A percentile compares a stretch with the other conserved stretches of the same genome.
Conservation (phyloP, 495 filamentous ascomycete genomes). For the Beverwykella pulmonaria region DNA sequence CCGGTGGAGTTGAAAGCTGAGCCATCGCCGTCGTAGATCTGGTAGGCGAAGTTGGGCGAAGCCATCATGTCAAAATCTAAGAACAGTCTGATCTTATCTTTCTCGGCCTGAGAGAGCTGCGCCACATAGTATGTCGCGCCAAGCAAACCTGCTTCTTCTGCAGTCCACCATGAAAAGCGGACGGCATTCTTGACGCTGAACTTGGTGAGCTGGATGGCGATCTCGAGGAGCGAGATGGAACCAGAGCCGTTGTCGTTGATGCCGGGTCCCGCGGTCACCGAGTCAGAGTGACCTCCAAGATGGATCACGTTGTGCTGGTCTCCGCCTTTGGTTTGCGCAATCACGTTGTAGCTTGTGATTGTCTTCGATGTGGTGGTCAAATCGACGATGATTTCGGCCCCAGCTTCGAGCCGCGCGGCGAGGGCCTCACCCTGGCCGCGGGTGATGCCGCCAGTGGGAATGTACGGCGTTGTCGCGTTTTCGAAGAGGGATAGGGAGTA, state of each 20-base stretch:
- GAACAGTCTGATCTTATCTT: slow-evolving; percentile 63
- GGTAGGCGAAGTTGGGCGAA: slow-evolving; percentile 68
- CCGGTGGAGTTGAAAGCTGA: slow-evolving; percentile 62
- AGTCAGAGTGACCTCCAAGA: slow-evolving; percentile 71
- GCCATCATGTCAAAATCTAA: slow-evolving; percentile 83
- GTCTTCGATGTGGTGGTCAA: slow-evolving; percentile 47
- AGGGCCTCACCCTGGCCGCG: slow-evolving; percentile 57
- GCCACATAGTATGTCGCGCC: slow-evolving; percentile 64
- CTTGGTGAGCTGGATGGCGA: slow-evolving; percentile 61
- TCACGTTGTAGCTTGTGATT: slow-evolving; percentile 57
- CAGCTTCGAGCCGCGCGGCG: slow-evolving; percentile 47
- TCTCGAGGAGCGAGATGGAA: slow-evolving; percentile 62
- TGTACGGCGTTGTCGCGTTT: slow-evolving; percentile 50
- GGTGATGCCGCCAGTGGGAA: slow-evolving; percentile 60
- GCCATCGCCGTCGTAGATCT: slow-evolving; percentile 74
- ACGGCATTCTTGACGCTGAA: slow-evolving; percentile 66
- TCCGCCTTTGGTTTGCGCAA: slow-evolving; percentile 66
- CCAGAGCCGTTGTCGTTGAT: slow-evolving; percentile 74
- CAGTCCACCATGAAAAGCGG: slow-evolving; percentile 70
- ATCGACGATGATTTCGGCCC: slow-evolving; percentile 37
- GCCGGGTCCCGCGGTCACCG: slow-evolving; percentile 62
- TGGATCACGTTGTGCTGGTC: slow-evolving; percentile 66
- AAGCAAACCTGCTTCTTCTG: slow-evolving; percentile 66
- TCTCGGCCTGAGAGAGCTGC: slow-evolving; percentile 51
- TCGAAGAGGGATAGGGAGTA: slow-evolving; percentile 58